Conservation (phyloP, 1,284 basidiomycete genomes). For the Cryptococcus sp. region DNA sequence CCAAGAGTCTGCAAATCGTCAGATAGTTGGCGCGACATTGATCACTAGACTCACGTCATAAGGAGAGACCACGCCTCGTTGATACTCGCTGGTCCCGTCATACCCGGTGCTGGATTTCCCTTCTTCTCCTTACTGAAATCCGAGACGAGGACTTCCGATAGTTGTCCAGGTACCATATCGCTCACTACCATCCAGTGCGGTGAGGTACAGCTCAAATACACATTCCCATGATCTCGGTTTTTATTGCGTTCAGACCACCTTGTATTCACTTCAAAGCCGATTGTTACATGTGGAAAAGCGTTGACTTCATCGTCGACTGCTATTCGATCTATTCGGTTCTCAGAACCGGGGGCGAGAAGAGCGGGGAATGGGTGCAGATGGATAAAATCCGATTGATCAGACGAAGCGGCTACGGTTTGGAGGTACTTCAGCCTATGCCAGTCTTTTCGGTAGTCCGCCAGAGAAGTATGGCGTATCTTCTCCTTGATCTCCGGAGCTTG, state of each 20-base stretch:
- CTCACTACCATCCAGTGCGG: conserved; percentile 32
- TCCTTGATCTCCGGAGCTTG: neutral
- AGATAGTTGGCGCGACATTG: too few species aligned
- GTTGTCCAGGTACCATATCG: conserved; percentile 28
- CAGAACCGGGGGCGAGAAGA: conserved; percentile 9
- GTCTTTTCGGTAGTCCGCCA: neutral
- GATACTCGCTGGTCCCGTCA: conserved; percentile 14
- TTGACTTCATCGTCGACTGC: conserved; percentile 20
- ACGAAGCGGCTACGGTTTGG: conserved; percentile 1
- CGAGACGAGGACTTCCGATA: conserved; percentile 21
- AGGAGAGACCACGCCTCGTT: conserved; percentile 32
- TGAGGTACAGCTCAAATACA: conserved; percentile 22
- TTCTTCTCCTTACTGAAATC: conserved; percentile 32
- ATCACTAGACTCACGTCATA: conserved; percentile 22
- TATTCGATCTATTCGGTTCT: conserved; percentile 23
- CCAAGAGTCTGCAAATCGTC: conserved; percentile 21
- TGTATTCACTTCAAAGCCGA: conserved; percentile 9
- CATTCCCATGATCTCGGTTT: conserved; percentile 17
- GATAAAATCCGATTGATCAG: conserved; percentile 8
- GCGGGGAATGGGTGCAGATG: conserved; percentile 29
- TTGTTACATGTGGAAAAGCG: conserved; percentile 28
- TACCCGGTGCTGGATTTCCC: conserved; percentile 27
- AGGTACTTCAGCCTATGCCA: conserved; percentile 15
- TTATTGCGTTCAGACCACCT: conserved; percentile 4
- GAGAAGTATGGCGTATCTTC: neutral